Evolutionary conservation across 345 rosid species (phyloP).

Genomic region (Eucalyptus shirleyi): DNA sequence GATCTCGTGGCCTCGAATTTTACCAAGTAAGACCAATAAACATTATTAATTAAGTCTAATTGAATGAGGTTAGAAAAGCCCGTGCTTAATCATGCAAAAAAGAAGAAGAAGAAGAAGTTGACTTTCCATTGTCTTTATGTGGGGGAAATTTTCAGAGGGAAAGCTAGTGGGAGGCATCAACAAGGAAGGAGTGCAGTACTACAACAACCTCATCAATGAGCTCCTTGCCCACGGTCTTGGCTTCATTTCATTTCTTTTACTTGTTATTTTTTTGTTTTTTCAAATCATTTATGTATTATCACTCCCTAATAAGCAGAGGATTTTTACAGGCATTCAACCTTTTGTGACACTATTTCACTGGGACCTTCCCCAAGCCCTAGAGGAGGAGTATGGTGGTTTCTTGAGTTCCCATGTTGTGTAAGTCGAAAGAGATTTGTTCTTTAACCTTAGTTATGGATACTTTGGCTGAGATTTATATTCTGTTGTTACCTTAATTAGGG

Average conservation of each 20-base stretch:
- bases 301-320: not conserved
- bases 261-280: not conserved
- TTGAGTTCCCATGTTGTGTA: constrained; percentile 11
- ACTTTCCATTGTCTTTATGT: not conserved
- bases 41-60: not conserved
- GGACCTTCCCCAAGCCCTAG: constrained; percentile 19
- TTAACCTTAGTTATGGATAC: not conserved
- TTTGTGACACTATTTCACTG: constrained; percentile 19
- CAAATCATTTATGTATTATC: not conserved
- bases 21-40: constrained; percentile 10
- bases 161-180: constrained; percentile 29
- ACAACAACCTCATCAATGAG: constrained; percentile 40
- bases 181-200: constrained; percentile 29
- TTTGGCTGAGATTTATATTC: not conserved
- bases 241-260: not conserved
- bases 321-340: constrained; percentile 10
- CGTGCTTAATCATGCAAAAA: not conserved
- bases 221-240: constrained; percentile 24
- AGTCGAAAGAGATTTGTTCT: not conserved
- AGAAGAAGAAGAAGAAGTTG: not conserved
- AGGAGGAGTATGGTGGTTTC: constrained; percentile 12
- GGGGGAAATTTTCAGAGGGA: constrained; percentile 2
- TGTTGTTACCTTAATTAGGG: not conserved
- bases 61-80: not conserved
- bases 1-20: constrained; percentile 24